Conservation (phyloP, 257 asterid genomes). For the Nicotiana attenuata region DNA sequence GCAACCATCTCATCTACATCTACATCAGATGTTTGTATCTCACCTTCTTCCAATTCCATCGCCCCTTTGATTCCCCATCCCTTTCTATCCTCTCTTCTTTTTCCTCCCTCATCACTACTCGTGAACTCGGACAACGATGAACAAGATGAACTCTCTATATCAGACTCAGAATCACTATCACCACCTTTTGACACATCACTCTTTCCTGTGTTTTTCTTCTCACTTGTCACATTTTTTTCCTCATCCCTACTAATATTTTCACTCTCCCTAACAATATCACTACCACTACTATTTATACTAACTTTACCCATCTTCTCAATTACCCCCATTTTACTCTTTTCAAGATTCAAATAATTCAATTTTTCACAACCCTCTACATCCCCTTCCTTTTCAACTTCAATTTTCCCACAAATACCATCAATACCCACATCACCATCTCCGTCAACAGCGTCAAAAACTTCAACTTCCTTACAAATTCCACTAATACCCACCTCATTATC, state of each 20-base stretch:
- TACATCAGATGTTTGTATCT: constrained; percentile 35
- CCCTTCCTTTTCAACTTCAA: constrained; percentile 11
- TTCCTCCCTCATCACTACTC: constrained; percentile 26
- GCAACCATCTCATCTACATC: constrained; percentile 48
- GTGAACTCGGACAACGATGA: constrained; percentile 18
- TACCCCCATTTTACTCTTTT: constrained; percentile 15
- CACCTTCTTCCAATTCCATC: constrained; percentile 62
- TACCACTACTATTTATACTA: constrained; percentile 26
- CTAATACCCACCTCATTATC: too few species aligned
- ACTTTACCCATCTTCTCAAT: constrained; percentile 59
- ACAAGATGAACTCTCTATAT: constrained; percentile 35
- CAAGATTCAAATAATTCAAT: constrained; percentile 10
- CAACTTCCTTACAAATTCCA: too few species aligned
- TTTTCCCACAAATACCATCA: not conserved
- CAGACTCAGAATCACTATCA: constrained; percentile 31
- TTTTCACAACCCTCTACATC: constrained; percentile 10
- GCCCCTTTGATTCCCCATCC: not conserved
- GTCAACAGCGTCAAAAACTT: too few species aligned
- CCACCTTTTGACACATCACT: constrained; percentile 16
- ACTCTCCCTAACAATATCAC: not conserved
- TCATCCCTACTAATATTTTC: not conserved
- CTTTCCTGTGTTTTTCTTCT: constrained; percentile 2
- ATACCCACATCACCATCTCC: too few species aligned
- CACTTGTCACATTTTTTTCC: constrained; percentile 3
- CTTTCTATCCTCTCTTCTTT: not conserved